Base-by-base conservation (phyloP, 2,329 filamentous ascomycete species). In the Colletotrichum camelliae region DNA sequence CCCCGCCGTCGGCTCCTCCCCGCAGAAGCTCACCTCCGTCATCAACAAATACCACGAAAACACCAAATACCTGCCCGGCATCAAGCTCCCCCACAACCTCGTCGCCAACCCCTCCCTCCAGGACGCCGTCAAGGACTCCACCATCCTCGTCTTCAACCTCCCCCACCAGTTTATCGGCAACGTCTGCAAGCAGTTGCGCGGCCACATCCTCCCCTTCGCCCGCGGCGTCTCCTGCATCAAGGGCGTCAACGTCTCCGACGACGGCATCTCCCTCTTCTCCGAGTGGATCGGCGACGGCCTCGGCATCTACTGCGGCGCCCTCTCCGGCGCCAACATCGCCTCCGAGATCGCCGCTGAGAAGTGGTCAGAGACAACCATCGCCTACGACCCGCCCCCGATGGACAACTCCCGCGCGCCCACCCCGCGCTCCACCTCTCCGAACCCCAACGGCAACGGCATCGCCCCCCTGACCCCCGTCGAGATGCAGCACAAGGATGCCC, bases 211-310 rank as follows among this genome's bases (percentile, higher is more conserved):
- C 35, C 97, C 97, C 8, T 98, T 93, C 81, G 96, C 97, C 31
- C 93, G 97, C 77, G 97, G 96, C 75, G 96, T 99, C 82, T 98
- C 95, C 83, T 99, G 97, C 86, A 98, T 98, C 87, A 99, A 99
- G 89, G 97, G 97, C 80, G 96, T 99, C 77, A 94, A 98, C 80
- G 97, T 99, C 39, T 93, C 94, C 5, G 94, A 96, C 81, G 93
- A 95, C 67, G 95, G 94, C 71, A 93, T 98, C 80, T 93, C 93
- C 81, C 91, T 99, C 70, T 98, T 99, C 88, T 97, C 95, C 70
- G 97, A 99, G 86, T 95, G 94, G 84, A 99, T 99, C 82, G 96
- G 96, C 73, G 93, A 95, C 83, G 93, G 94, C 35, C 90, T 99
- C 24, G 95, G 94, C 77, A 99, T 99, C 84, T 99, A 99, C 89